Base-by-base conservation (phyloP, 176 grass and related monocot species). In the Guadua angustifolia region DNA sequence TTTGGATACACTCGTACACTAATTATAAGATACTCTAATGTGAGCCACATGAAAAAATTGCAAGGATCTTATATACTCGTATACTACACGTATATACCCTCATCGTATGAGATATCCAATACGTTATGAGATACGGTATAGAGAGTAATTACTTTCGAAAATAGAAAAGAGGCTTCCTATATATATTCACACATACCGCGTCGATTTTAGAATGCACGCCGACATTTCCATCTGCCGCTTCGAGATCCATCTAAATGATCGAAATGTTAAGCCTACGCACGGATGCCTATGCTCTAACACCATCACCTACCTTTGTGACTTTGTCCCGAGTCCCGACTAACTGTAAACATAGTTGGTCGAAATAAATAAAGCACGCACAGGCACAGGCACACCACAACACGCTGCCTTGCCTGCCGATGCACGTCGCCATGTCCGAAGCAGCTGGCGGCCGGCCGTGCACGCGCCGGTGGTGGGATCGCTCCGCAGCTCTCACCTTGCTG, bases 391-490 rank as follows among this genome's bases (percentile, higher is more conserved):
- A 56, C 38, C 40, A 32, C 8, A 32, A 24, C 33, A 24, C 35
- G 66, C 19, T 19, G 35, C 60, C 33, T 26, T 22, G n/a, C 25
- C 52, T 60, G 39, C 55, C 19, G 51, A 43, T 8, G 84, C 78
- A 82, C 71, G 71, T 75, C 85, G 78, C 71, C 12, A 69, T 75
- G 85, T 26, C 44, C 70, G 32, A 10, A 36, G 71, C 56, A 24
- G 57, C 45, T 57, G 24, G 16, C 75, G n/a, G 16, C 21, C 43
- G 4, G 68, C 9, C 21, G 53, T 35, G 21, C 57, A 4, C 25
- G 7, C 39, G 24, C 61, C 77, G 44, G 24, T 13, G 59, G 60
- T 7, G 10, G 43, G 62, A 66, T 67, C 44, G 18, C 29, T 51
- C 77, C 29, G 77, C 63, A 68, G 67, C 52, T 60, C 67, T 21